phyloP scores from a whole-genome alignment of 805 yeast genomes.

The Zygosaccharomyces bailii region DNA sequence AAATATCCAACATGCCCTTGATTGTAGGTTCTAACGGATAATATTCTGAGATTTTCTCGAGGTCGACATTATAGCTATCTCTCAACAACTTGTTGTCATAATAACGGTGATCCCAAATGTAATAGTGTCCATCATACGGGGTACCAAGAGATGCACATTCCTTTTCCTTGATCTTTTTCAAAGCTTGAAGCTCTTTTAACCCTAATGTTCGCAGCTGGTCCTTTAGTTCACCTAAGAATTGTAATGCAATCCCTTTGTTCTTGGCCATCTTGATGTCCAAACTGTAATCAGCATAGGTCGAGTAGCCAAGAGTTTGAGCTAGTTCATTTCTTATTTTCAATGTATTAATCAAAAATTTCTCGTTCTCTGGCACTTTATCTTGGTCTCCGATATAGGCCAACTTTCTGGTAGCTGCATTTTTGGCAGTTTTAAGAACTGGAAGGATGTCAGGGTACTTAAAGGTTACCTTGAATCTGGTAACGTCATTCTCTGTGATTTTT shows the following conservation, averaged over 20 bases:
- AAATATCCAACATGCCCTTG: constrained; percentile 63
- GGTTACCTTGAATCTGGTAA: constrained; percentile 57
- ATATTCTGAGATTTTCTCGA: constrained; percentile 66
- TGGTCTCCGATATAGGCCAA: constrained; percentile 64
- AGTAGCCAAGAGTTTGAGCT: constrained; percentile 63
- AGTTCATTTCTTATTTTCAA: constrained; percentile 58
- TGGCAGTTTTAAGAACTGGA: constrained; percentile 75
- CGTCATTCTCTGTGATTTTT: constrained; percentile 38
- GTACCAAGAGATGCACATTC: constrained; percentile 48
- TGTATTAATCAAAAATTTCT: constrained; percentile 55
- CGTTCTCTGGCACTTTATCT: constrained; percentile 63
- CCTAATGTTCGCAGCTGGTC: constrained; percentile 59
- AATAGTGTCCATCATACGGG: constrained; percentile 42
- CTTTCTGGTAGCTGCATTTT: constrained; percentile 60
- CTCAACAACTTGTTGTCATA: constrained; percentile 65
- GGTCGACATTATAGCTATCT: constrained; percentile 67
- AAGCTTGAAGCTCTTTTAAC: constrained; percentile 45
- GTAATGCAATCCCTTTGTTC: constrained; percentile 52
- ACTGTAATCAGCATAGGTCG: constrained; percentile 63
- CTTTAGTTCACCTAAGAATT: constrained; percentile 61
- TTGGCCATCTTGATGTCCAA: constrained; percentile 83
- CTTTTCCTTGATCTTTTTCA: constrained; percentile 50
- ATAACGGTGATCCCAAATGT: constrained; percentile 72
- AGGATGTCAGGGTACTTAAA: constrained; percentile 77
- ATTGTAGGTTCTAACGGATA: constrained; percentile 73